A percentile compares a stretch with the other conserved stretches of the same genome.
These are phyloP conservation scores for Linnemannia exigua DNA, from an alignment of 192 early-diverging fungal genomes.

Conservation along the genomic window DNA sequence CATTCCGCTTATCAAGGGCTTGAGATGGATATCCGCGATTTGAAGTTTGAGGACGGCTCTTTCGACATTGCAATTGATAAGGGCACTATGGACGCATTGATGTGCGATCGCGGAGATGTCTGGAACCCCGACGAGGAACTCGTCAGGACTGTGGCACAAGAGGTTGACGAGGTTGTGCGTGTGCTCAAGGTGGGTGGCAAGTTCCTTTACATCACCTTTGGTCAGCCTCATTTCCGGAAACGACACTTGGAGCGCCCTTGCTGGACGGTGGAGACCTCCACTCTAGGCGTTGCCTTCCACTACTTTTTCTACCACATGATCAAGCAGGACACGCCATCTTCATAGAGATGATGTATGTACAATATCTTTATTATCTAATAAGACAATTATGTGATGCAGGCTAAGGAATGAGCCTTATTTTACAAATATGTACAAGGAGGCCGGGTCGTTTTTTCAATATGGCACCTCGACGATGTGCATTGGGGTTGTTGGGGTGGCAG, in stretches of 20 bases:
- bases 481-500: background rate
- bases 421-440: background rate
- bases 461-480: constrained; percentile 6
- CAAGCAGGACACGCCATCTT: constrained; percentile 57
- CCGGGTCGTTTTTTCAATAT: background rate
- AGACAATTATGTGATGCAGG: background rate
- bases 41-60: constrained; percentile 70
- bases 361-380: background rate
- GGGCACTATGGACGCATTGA: constrained; percentile 91
- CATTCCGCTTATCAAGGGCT: constrained; percentile 50
- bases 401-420: background rate
- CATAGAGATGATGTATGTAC: background rate
- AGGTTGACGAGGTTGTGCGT: constrained; percentile 84
- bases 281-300: constrained; percentile 82
- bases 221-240: constrained; percentile 91
- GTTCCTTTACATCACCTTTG: constrained; percentile 93
- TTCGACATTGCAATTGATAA: constrained; percentile 91
- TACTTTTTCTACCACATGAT: constrained; percentile 81
- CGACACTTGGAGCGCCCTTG: constrained; percentile 76
- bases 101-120: constrained; percentile 88
- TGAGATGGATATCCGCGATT: constrained; percentile 84
- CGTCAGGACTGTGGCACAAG: constrained; percentile 71
- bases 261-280: constrained; percentile 77
- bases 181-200: constrained; percentile 81
- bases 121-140: constrained; percentile 88